These are phyloP conservation scores for Paraurostyla sp. DNA, from an alignment of 73 alveolate species.

Conservation along the genomic window DNA sequence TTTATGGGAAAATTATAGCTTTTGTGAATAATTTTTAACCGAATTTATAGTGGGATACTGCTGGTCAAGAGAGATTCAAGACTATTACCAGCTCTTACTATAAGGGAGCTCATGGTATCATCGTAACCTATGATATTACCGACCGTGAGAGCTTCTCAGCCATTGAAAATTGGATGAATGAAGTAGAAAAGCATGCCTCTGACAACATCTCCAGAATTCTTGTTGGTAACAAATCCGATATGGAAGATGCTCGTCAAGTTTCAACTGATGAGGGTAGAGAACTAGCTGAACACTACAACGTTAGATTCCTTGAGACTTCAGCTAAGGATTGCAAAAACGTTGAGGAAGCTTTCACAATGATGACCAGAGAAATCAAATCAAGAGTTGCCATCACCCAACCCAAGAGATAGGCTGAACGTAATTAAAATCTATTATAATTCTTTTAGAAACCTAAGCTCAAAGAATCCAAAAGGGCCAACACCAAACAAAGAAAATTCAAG, in stretches of 20 bases:
- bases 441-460: constrained; percentile 23
- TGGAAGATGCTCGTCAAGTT: constrained; percentile 78
- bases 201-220: constrained; percentile 78
- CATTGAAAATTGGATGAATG: constrained; percentile 77
- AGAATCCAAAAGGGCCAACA: constrained; percentile 24
- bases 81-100: constrained; percentile 76
- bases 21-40: neutral
- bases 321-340: constrained; percentile 86
- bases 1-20: neutral
- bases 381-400: constrained; percentile 61
- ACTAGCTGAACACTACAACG: constrained; percentile 85
- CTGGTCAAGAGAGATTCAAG: constrained; percentile 77
- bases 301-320: constrained; percentile 83
- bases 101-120: constrained; percentile 83
- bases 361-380: constrained; percentile 73
- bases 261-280: constrained; percentile 78
- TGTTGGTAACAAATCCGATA: constrained; percentile 87
- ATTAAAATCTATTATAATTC: neutral
- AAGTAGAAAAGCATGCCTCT: constrained; percentile 79
- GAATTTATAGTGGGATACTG: constrained; percentile 75
- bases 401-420: constrained; percentile 39
- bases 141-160: constrained; percentile 73
- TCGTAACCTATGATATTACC: constrained; percentile 77
- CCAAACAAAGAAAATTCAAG: constrained; percentile 61
- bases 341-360: constrained; percentile 78